These are phyloP conservation scores for Cucumis hystrix DNA, from an alignment of 306 rosid species.

Conservation along the genomic window DNA sequence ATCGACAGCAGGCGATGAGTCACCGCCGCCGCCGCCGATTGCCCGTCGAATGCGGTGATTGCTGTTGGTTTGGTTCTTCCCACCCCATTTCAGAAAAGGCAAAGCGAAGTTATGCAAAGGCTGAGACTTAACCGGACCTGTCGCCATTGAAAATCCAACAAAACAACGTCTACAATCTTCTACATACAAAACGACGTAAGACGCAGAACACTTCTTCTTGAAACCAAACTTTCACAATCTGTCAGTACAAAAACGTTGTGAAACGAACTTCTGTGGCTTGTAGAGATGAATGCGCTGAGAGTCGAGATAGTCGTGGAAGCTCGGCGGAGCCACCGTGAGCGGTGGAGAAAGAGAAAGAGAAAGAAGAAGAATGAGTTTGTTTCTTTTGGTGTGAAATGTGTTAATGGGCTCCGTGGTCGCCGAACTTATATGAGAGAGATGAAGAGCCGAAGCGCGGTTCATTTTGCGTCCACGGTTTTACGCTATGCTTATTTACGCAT, in stretches of 20 bases:
- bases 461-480: constrained; percentile 9
- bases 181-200: neutral
- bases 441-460: neutral
- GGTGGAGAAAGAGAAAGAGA: neutral
- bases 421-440: constrained; percentile 1
- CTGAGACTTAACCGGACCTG: constrained; percentile 73
- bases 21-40: constrained; percentile 29
- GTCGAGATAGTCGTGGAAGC: neutral
- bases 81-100: constrained; percentile 74
- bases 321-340: neutral
- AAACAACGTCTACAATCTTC: neutral
- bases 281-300: neutral
- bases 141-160: constrained; percentile 39
- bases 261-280: neutral
- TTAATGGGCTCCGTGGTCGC: neutral
- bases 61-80: constrained; percentile 42
- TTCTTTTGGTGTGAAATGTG: neutral
- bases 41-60: constrained; percentile 49
- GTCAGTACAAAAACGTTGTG: neutral
- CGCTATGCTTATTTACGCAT: neutral
- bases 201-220: neutral
- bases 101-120: constrained; percentile 87
- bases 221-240: neutral
- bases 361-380: neutral
- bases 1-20: constrained; percentile 19